A percentile compares a stretch with the other conserved stretches of the same genome.
These are phyloP conservation scores for Monilinia fructigena DNA, from an alignment of 2,329 filamentous ascomycete genomes.

Conservation along the genomic window DNA sequence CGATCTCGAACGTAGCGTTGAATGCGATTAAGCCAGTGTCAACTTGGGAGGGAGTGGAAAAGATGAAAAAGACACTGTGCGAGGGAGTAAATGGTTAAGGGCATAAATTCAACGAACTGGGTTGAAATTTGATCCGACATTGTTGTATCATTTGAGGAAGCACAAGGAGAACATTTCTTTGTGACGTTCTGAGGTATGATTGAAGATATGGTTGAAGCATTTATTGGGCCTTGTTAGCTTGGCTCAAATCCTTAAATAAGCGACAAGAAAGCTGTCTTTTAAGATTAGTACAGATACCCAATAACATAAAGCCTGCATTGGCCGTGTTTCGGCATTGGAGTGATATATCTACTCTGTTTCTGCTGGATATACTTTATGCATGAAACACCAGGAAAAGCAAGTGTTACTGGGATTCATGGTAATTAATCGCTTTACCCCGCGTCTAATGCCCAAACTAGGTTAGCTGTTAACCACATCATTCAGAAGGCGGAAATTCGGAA, in stretches of 20 bases:
- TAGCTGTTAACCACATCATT: background rate
- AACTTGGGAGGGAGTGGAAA: background rate
- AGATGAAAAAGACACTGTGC: background rate
- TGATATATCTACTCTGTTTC: background rate
- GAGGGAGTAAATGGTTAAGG: background rate
- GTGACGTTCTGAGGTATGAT: no score
- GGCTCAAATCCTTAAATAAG: background rate
- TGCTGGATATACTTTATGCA: background rate
- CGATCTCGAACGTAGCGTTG: slow-evolving; percentile 7
- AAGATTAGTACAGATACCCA: slow-evolving; percentile 1
- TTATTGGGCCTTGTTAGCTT: background rate
- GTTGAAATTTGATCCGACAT: background rate
- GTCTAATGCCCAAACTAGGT: background rate
- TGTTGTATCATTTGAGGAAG: background rate
- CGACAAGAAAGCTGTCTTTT: background rate
- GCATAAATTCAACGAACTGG: background rate
- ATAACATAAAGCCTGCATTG: slow-evolving; percentile 3
- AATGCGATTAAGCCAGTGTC: background rate
- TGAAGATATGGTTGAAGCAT: background rate
- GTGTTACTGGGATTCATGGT: background rate
- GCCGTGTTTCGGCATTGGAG: background rate
- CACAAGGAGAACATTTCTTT: background rate
- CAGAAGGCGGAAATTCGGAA: background rate
- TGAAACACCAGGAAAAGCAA: slow-evolving; percentile 1
- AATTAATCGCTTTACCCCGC: slow-evolving; percentile 9